Evolutionary conservation across 371 early-diverging fungal species (phyloP), one percentile per base, ranked within the genome.

Genomic region (Massospora cicadina): DNA sequence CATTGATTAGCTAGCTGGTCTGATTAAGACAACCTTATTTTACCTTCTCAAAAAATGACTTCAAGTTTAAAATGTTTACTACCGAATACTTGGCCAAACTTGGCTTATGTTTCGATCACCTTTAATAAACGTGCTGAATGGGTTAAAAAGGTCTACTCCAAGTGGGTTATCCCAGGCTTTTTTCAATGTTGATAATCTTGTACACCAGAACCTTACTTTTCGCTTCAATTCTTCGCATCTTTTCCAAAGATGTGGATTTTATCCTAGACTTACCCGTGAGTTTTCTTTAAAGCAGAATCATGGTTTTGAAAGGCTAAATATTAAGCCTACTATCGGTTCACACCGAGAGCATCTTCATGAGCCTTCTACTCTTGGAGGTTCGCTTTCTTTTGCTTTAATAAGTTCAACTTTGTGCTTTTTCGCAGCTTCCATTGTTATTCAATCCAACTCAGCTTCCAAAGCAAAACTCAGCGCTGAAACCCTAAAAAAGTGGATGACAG

Each of bases 341-440:
- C 17, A 43, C 17, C 5, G 43, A 5, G 43, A 43, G 10, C 43
- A 43, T 43, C 5, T 17, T 10, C 43, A 43, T 17, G 17, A 17
- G 43, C 43, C 43, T 17, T 43, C 43, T 43, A 43, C 17, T 17
- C 43, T 43, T 43, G 58, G 58, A n/a, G 58, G 58, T 23, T 23
- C 58, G 7, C 28, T 57, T 23, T 57, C 58, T 12, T 57, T 57
- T 57, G 28, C 58, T 23, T 57, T 57, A 12, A 57, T 57, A 57
- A n/a, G 25, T 25, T 57, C 58, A 23, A n/a, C 12, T 57, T 57
- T 57, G 26, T 25, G 23, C 23, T 57, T 57, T 57, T 10, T 27
- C n/a, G n/a, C 28, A 57, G 23, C 58, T 12, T 23, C 58, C 23
- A 23, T 57, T 12, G 28, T 57, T 27, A 23, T 25, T n/a, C 58